Base-by-base conservation (phyloP, 2,329 filamentous ascomycete genomes). In the Xylariaceae sp. region DNA sequence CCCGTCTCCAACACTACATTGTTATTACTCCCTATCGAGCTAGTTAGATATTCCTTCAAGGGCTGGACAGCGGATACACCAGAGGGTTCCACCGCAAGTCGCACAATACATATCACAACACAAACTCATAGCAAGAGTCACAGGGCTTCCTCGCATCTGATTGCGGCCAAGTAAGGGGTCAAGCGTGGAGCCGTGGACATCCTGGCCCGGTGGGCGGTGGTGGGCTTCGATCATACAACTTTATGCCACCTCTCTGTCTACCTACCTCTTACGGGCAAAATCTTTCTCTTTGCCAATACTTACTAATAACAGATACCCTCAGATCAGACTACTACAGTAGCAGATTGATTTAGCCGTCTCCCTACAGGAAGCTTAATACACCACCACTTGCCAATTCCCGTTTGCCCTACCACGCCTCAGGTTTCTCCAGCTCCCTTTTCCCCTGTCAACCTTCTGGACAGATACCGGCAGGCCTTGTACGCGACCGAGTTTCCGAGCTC, bases 101-200 rank as follows among this genome's bases (percentile, higher is more conserved):
- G 41, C 38, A 44, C 38, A 21, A 41, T 30, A 38, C 34, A n/a
- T n/a, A n/a, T n/a, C 40, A 40, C 34, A 36, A 44, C 35, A 31
- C 34, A 47, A 36, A 41, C 38, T 31, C 36, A 40, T 37, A 34
- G 43, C n/a, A n/a, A n/a, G n/a, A n/a, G n/a, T n/a, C n/a, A n/a
- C n/a, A n/a, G n/a, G n/a, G n/a, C n/a, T n/a, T n/a, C 32, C 24
- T 34, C 34, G 17, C 31, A 17, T 24, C n/a, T 16, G 34, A 34
- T 26, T 16, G 21, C 33, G 24, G 36, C 28, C 28, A 29, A 19
- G 28, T 34, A 32, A 29, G 12, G 33, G 26, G 7, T n/a, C 34
- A 36, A 30, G 31, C n/a, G n/a, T 17, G 29, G 29, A 31, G 8
- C 21, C 21, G 6, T 24, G 21, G 21, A 11, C 39, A 28, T 33